Base-by-base conservation (phyloP, 768 basidiomycete species). In the Amanita inopinata region DNA sequence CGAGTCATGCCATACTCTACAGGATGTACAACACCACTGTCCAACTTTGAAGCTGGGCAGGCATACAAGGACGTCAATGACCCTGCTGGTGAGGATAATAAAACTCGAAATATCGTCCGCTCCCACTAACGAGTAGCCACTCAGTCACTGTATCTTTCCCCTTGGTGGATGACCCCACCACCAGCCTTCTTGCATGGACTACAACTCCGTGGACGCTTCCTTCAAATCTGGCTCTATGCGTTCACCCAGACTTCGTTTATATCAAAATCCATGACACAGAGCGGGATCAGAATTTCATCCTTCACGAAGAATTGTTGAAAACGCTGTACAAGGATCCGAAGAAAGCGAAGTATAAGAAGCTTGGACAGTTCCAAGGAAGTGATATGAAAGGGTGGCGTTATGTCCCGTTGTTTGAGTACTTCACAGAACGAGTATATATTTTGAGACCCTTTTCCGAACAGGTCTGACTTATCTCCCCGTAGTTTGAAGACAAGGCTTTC, bases 151-250 rank as follows among this genome's bases (percentile, higher is more conserved):
- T 99, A 40, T 64, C 90, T 0, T 99, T 99, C 67, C 87, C 82
- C 8, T 75, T 98, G 18, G 85, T 94, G 15, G 90, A 96, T 49
- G 96, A 99, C 56, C 89, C 90, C 1, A 74, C 65, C 41, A 97
- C 93, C 12, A 80, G 87, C 1, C 66, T 99, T 14, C 66, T 99
- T 20, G 94, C 94, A 3, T 99, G 96, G 96, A 99, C 96, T 12
- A 99, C 96, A 12, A 99, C 96, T 0, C 96, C 96, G 0, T 99
- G 93, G 92, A 98, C 96, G 0, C 69, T 98, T 3, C 96, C 94
- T 1, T 92, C 91, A 33, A 99, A 99, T 62, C 71, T 99, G 22
- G 90, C 76, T 0, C 74, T 99, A 38, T 98, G 96, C 53, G 94
- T 97, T 5, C 88, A 99, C 63, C 96, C 96, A 14, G 88, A 93